phyloP scores from a whole-genome alignment of 1,284 basidiomycete species.

The Sporisorium reilianum region DNA sequence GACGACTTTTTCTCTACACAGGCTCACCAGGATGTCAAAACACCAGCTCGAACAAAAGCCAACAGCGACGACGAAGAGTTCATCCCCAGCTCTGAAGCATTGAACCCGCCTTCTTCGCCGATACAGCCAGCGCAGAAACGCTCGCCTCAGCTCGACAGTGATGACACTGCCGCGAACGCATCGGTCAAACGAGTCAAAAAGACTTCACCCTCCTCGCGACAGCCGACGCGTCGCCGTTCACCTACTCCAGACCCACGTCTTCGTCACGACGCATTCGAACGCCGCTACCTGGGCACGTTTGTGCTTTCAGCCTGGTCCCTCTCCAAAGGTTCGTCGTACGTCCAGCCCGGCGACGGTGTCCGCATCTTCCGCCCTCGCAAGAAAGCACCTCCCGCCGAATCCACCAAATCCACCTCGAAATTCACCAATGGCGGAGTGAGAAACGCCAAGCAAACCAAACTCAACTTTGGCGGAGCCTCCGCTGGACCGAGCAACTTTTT shows the following conservation, averaged over 20 bases:
- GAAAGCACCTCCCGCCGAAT: constrained; percentile 20
- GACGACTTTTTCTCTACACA: constrained; percentile 37
- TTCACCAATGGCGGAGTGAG: constrained; percentile 25
- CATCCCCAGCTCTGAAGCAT: constrained; percentile 4
- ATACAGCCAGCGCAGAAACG: constrained; percentile 13
- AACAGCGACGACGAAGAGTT: constrained; percentile 36
- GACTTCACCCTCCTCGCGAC: constrained; percentile 14
- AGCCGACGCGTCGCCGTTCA: constrained; percentile 22
- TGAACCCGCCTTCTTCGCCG: constrained; percentile 12
- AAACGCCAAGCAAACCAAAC: constrained; percentile 55
- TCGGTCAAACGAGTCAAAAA: constrained; percentile 13
- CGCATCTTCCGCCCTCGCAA: constrained; percentile 59
- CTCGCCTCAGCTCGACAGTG: not conserved
- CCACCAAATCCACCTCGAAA: constrained; percentile 17
- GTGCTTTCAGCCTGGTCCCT: constrained; percentile 65
- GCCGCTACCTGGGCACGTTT: constrained; percentile 63
- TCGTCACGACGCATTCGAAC: constrained; percentile 48
- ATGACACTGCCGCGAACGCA: not conserved
- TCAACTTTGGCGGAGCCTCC: constrained; percentile 45
- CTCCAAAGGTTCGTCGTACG: constrained; percentile 61
- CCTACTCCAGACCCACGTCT: constrained; percentile 39
- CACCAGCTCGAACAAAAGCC: constrained; percentile 1
- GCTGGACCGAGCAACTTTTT: constrained; percentile 11
- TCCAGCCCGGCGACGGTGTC: constrained; percentile 60
- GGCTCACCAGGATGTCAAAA: constrained; percentile 3